phyloP scores from a whole-genome alignment of 352 stramenopile genomes.

The Elongisporangium prolatum region DNA sequence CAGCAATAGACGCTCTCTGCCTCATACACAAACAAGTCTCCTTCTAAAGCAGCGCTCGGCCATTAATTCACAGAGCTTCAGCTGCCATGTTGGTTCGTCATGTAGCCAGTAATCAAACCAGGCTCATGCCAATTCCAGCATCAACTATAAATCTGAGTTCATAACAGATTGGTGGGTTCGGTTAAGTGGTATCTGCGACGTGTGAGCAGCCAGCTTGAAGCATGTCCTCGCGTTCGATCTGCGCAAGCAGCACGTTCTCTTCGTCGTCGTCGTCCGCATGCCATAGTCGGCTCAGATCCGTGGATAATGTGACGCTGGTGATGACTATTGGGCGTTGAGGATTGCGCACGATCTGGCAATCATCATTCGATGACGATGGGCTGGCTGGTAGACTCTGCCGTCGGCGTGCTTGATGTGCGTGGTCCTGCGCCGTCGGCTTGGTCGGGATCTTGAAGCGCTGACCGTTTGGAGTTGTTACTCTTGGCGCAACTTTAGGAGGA shows the following conservation, averaged over 20 bases:
- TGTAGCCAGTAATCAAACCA: not conserved
- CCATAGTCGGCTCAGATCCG: not conserved
- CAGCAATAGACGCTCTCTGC: slow-evolving; percentile 32
- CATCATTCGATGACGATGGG: not conserved
- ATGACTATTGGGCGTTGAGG: not conserved
- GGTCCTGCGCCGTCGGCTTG: not conserved
- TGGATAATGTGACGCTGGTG: not conserved
- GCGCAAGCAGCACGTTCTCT: slow-evolving; percentile 14
- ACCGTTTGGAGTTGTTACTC: not conserved
- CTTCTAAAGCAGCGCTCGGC: not conserved
- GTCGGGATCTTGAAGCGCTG: not conserved
- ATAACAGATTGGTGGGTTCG: not conserved
- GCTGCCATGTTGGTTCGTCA: not conserved
- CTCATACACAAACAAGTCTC: not conserved
- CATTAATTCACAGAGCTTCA: not conserved
- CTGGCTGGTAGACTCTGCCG: not conserved
- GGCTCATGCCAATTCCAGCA: too few species aligned
- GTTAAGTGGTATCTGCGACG: slow-evolving; percentile 6
- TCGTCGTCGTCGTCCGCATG: slow-evolving; percentile 6
- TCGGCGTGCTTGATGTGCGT: not conserved
- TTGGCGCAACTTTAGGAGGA: not conserved
- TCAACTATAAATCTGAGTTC: too few species aligned
- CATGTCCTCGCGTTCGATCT: slow-evolving; percentile 8
- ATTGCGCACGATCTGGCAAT: not conserved
- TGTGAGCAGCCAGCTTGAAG: slow-evolving; percentile 9